phyloP scores from a whole-genome alignment of 2,329 filamentous ascomycete genomes.

The Diplodia corticola region DNA sequence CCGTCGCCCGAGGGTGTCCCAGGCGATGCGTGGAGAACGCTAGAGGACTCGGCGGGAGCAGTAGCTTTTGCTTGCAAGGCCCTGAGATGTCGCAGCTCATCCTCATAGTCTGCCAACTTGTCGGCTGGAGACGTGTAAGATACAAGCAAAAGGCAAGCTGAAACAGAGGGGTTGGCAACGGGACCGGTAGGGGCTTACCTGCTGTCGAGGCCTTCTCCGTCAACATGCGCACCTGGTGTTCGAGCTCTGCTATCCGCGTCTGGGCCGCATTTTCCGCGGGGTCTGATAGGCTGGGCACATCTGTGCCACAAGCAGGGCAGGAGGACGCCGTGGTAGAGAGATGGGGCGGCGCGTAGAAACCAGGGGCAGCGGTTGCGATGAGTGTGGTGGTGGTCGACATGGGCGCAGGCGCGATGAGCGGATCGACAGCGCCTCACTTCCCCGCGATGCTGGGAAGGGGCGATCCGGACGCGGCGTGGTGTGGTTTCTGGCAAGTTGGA shows the following conservation, averaged over 20 bases:
- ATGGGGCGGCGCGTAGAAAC: background rate
- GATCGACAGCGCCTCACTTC: constrained; percentile 19
- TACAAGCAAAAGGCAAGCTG: background rate
- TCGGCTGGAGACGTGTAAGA: constrained; percentile 43
- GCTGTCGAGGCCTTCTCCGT: constrained; percentile 69
- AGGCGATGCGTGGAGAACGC: constrained; percentile 29
- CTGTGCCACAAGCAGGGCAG: constrained; percentile 15
- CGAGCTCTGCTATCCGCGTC: constrained; percentile 55
- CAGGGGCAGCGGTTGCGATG: constrained; percentile 18
- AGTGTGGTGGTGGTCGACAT: constrained; percentile 8
- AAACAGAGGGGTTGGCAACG: background rate
- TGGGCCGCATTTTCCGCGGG: constrained; percentile 24
- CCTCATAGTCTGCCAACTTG: constrained; percentile 74
- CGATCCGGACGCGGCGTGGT: constrained; percentile 14
- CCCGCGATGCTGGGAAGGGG: constrained; percentile 8
- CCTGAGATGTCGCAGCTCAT: constrained; percentile 66
- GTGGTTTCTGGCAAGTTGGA: constrained; percentile 8
- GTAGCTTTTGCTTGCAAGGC: constrained; percentile 34
- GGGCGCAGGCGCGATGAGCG: background rate
- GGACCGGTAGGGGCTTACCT: constrained; percentile 43
- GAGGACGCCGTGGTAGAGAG: constrained; percentile 4
- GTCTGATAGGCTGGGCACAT: constrained; percentile 6
- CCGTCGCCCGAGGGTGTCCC: constrained; percentile 29
- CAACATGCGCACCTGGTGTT: constrained; percentile 68
- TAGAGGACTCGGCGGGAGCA: background rate